Evolutionary conservation across 257 asterid species (phyloP).

Genomic region (Buddleja alternifolia): DNA sequence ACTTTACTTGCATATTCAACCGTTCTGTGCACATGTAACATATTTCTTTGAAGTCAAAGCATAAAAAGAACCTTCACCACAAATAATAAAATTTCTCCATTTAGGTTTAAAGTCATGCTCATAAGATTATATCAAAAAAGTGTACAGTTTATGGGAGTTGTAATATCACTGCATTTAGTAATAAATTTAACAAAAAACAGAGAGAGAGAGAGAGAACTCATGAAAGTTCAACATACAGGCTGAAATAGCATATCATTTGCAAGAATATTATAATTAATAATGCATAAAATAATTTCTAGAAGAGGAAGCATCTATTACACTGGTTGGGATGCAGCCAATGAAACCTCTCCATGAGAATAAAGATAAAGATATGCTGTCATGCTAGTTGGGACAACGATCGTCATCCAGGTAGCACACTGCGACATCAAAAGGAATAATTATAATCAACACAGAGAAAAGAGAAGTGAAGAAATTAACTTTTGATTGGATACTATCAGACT

Average conservation of each 20-base stretch:
- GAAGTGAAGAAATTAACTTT: slow-evolving; percentile 13
- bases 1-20: slow-evolving; percentile 19
- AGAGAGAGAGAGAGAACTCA: slow-evolving; percentile 23
- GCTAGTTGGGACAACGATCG: slow-evolving; percentile 94
- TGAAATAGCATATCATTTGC: slow-evolving; percentile 22
- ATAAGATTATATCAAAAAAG: slow-evolving; percentile 5
- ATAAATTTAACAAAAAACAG: slow-evolving; percentile 21
- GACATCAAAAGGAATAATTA: slow-evolving; percentile 35
- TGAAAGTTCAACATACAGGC: slow-evolving; percentile 6
- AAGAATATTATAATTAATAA: slow-evolving; percentile 19
- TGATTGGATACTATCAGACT: slow-evolving; percentile 9
- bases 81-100: slow-evolving; percentile 4
- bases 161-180: slow-evolving; percentile 5
- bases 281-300: slow-evolving; percentile 28
- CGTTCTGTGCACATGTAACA: background rate
- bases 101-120: slow-evolving; percentile 1
- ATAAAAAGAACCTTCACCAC: slow-evolving; percentile 13
- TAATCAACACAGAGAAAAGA: slow-evolving; percentile 29
- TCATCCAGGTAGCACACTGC: slow-evolving; percentile 99
- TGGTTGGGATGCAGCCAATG: slow-evolving; percentile 99
- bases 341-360: slow-evolving; percentile 96
- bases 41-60: background rate
- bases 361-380: slow-evolving; percentile 97
- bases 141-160: background rate
- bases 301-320: slow-evolving; percentile 99